Conservation (phyloP, 1,284 basidiomycete species). For the Cerioporus squamosus region DNA sequence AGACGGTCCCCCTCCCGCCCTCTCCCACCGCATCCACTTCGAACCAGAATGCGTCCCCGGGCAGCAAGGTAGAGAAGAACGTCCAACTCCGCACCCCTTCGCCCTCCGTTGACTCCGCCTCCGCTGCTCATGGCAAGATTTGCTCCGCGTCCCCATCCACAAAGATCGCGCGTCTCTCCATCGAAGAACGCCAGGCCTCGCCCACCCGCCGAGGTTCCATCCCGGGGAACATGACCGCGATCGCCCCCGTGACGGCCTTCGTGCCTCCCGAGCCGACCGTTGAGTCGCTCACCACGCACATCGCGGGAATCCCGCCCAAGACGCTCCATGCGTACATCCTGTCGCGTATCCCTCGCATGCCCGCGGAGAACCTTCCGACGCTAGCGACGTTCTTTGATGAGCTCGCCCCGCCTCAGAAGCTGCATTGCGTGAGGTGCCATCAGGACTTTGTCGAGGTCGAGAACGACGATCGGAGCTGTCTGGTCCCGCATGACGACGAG, state of each 20-base stretch:
- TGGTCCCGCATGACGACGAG: constrained; percentile 59
- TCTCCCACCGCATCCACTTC: constrained; percentile 21
- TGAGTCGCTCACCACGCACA: constrained; percentile 50
- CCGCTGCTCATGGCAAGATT: constrained; percentile 32
- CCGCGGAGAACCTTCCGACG: constrained; percentile 38
- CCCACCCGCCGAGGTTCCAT: constrained; percentile 23
- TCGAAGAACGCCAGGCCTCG: constrained; percentile 25
- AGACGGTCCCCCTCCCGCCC: constrained; percentile 21
- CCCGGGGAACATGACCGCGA: constrained; percentile 10
- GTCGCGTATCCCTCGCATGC: constrained; percentile 43
- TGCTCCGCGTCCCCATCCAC: constrained; percentile 29
- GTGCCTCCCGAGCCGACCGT: constrained; percentile 37
- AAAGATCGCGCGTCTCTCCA: constrained; percentile 29
- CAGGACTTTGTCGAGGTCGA: constrained; percentile 46
- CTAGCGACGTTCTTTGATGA: constrained; percentile 59
- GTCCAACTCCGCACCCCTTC: constrained; percentile 56
- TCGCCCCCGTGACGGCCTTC: constrained; percentile 16
- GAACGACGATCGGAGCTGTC: constrained; percentile 42
- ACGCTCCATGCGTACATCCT: constrained; percentile 67
- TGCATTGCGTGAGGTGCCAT: constrained; percentile 79
- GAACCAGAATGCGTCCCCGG: constrained; percentile 16
- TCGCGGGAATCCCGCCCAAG: constrained; percentile 66
- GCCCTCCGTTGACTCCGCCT: constrained; percentile 46
- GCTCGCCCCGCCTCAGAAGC: constrained; percentile 62
- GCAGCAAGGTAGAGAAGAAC: constrained; percentile 23